Percentiles rank a stretch among this genome's conserved stretches.
phyloP scores from a whole-genome alignment of 2,329 filamentous ascomycete genomes.

The Tolypocladium inflatum region DNA sequence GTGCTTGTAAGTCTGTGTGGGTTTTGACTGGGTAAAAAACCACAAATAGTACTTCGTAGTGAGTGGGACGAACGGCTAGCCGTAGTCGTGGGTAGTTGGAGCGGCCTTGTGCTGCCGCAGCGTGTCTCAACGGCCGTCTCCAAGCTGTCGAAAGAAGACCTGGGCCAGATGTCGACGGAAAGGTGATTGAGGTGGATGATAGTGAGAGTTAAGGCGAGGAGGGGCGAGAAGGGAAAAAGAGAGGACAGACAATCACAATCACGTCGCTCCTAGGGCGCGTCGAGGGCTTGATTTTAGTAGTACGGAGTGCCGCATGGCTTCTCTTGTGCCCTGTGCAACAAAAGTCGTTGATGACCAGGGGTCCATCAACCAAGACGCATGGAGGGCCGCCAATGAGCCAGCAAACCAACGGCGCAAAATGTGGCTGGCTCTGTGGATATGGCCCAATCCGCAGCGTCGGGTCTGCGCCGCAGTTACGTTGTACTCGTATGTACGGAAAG shows the following conservation, averaged over 20 bases:
- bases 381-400: background rate
- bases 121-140: background rate
- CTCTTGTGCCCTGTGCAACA: background rate
- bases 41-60: background rate
- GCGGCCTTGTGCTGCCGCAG: background rate
- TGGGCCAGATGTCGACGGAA: background rate
- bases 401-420: background rate
- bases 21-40: background rate
- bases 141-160: background rate
- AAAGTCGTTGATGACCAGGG: background rate
- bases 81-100: background rate
- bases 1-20: background rate
- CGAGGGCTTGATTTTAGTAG: background rate
- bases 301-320: background rate
- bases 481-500: too few relatives aligned
- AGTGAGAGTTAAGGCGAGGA: background rate
- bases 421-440: background rate
- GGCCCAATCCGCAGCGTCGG: slow-evolving; percentile 3
- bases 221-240: background rate
- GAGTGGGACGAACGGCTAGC: background rate
- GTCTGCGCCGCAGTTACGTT: slow-evolving; percentile 1
- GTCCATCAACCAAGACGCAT: background rate
- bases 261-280: background rate
- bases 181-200: background rate
- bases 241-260: background rate